Evolutionary conservation across 495 filamentous ascomycete species (phyloP).

Genomic region (Chaetomidium leptoderma): DNA sequence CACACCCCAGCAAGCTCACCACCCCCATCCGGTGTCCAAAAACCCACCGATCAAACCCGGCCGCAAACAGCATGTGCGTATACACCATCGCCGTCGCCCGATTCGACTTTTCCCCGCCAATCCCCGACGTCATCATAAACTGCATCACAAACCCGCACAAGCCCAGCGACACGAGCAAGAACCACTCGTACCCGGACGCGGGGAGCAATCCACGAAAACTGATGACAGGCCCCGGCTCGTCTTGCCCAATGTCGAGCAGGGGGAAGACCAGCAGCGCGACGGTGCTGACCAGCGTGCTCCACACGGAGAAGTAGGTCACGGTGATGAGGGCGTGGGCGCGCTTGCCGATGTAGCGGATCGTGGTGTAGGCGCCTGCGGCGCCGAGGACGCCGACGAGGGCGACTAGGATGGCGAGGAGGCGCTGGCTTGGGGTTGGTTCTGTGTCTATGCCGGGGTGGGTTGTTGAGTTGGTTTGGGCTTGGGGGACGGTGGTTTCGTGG

Average conservation of each 20-base stretch:
- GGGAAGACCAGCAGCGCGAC: constrained; percentile 53
- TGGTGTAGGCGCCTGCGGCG: constrained; percentile 68
- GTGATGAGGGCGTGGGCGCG: constrained; percentile 79
- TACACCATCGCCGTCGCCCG: constrained; percentile 88
- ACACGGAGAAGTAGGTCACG: constrained; percentile 79
- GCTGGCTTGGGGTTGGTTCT: constrained; percentile 57
- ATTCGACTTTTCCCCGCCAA: constrained; percentile 62
- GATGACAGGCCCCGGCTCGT: constrained; percentile 38
- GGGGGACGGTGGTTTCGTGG: background rate
- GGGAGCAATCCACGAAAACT: constrained; percentile 57
- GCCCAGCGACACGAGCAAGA: constrained; percentile 62
- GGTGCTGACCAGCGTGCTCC: constrained; percentile 62
- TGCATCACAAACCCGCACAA: constrained; percentile 81
- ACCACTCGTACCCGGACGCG: constrained; percentile 60
- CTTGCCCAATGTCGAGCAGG: constrained; percentile 39
- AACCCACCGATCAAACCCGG: constrained; percentile 73
- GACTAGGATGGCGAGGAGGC: constrained; percentile 65
- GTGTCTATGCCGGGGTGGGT: constrained; percentile 26
- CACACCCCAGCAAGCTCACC: constrained; percentile 67
- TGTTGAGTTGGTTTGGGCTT: background rate
- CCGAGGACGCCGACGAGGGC: constrained; percentile 80
- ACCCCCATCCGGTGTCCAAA: constrained; percentile 66
- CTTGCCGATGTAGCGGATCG: constrained; percentile 78
- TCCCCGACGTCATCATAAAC: constrained; percentile 76
- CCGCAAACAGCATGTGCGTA: constrained; percentile 86